Base-by-base conservation (phyloP, 208 protist genomes). In the Trypanosomatidae sp. region DNA sequence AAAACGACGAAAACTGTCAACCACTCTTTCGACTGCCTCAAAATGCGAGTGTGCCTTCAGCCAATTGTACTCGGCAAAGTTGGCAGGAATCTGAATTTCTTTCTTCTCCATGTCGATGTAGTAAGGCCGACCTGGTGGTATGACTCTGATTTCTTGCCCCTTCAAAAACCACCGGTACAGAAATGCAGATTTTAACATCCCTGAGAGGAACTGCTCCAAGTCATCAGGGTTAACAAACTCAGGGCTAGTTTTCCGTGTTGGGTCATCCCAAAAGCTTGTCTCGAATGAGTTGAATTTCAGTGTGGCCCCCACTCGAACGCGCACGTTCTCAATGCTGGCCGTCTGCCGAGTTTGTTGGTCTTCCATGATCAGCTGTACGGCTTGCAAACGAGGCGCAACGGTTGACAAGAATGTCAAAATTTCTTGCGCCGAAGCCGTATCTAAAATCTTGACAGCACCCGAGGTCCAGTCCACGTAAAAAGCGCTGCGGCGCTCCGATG, bases 1-100 rank as follows among this genome's bases (percentile, higher is more conserved):
- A 44, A 95, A 88, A 41, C 81, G 71, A 36, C 91, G 84, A 68
- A 88, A 91, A 44, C 49, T 72, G 25, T 90, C 71, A 46, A 87
- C 60, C 62, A 94, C 33, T 13, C 22, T 74, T 72, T 97, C 92
- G 55, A 93, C 19, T n/a, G 55, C 53, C 58, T 89, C 86, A 71
- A 93, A 94, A 8, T 78, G 76, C 46, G 50, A 33, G 76, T 97
- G 92, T 9, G 86, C 88, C 28, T 56, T 80, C 47, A 90, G 66
- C 89, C 92, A 98, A 58, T 92, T 96, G 74, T 89, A 95, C 9
- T 96, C 86, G 1, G 76, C 71, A 84, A 98, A 97, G 80, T 98
- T 95, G 36, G 87, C 82, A 0, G 94, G 94, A 17, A 98, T 77
- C 44, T 89, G 80, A 17, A 98, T 50, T 53, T 94, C 87, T 43